A percentile compares a stretch with the other conserved stretches of the same genome.
phyloP scores from a whole-genome alignment of 331 rosid genomes.

The Pyrus hybrid region DNA sequence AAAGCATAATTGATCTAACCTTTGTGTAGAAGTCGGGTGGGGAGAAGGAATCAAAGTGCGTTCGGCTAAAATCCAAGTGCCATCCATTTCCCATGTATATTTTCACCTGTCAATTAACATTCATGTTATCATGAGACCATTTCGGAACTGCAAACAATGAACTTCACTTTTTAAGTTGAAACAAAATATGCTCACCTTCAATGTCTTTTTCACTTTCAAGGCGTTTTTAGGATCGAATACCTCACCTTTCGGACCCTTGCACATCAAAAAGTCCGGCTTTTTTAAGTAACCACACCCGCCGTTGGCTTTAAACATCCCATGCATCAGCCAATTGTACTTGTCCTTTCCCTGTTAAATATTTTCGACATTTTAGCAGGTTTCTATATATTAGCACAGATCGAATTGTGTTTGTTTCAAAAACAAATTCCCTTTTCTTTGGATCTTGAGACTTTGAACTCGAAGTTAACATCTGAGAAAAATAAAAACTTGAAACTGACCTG shows the following conservation, averaged over 20 bases:
- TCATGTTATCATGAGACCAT: conserved; percentile 7
- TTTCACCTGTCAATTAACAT: conserved; percentile 46
- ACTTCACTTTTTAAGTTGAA: conserved; percentile 4
- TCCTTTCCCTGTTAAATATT: conserved; percentile 52
- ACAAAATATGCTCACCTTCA: conserved; percentile 42
- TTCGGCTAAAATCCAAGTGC: conserved; percentile 70
- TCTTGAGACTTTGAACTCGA: not conserved
- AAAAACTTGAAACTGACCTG: conserved; percentile 47
- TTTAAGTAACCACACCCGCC: conserved; percentile 84
- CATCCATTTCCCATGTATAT: conserved; percentile 80
- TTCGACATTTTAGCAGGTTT: conserved; percentile 1
- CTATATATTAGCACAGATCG: not conserved
- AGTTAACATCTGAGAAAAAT: not conserved
- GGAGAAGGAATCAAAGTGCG: conserved; percentile 73
- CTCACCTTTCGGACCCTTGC: conserved; percentile 28
- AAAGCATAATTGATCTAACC: conserved; percentile 23
- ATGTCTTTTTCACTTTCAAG: conserved; percentile 39
- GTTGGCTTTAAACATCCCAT: conserved; percentile 83
- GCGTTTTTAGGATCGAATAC: conserved; percentile 55
- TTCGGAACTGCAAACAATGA: not conserved
- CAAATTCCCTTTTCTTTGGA: not conserved
- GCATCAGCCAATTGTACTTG: conserved; percentile 66
- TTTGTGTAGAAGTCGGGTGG: conserved; percentile 91
- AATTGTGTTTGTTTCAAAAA: not conserved
- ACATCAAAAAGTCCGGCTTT: conserved; percentile 56